Percentiles rank a stretch among this genome's conserved stretches.
Conservation (phyloP, 2,329 filamentous ascomycete genomes). For the Mollisia scopiformis region DNA sequence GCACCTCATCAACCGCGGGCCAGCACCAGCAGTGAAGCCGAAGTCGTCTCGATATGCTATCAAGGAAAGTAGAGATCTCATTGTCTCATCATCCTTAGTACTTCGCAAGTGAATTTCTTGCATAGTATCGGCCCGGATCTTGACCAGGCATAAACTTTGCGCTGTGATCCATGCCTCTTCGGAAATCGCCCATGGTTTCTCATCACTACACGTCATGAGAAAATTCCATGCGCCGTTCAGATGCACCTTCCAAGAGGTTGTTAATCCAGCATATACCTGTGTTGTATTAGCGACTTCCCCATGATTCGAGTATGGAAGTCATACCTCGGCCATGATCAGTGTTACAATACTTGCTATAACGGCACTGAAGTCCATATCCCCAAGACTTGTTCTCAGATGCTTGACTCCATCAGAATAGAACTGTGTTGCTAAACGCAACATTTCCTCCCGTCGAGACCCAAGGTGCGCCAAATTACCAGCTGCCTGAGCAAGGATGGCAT, state of each 20-base stretch:
- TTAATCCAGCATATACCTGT: background rate
- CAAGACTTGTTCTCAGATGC: background rate
- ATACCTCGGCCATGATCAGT: background rate
- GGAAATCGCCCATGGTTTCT: background rate
- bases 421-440: background rate
- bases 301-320: background rate
- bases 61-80: background rate
- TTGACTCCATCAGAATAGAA: background rate
- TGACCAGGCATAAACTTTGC: background rate
- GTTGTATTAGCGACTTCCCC: background rate
- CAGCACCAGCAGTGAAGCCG: background rate
- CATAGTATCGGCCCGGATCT: background rate
- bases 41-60: background rate
- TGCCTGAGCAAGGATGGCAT: background rate
- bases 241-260: background rate
- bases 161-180: background rate
- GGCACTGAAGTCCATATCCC: background rate
- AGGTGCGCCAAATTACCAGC: background rate
- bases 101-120: background rate
- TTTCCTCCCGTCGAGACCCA: background rate
- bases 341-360: background rate
- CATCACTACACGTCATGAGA: background rate
- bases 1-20: background rate
- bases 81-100: background rate
- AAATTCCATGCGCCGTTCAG: background rate